Base-by-base conservation (phyloP, 495 filamentous ascomycete species). In the Penicillium egyptiacum region DNA sequence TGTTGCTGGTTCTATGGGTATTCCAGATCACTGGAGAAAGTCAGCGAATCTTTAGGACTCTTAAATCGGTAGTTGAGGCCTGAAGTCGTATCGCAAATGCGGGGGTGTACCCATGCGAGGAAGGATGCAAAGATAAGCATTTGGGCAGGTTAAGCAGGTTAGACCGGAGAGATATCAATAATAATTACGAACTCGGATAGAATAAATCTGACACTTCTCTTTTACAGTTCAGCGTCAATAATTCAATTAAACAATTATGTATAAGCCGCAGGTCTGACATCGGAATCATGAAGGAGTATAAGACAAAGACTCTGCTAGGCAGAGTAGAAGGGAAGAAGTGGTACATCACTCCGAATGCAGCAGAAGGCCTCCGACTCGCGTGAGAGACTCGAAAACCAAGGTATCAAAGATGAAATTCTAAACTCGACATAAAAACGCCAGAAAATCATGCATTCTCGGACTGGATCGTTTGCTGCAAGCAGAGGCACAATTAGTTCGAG, bases 381-480 rank as follows among this genome's bases (percentile, higher is more conserved):
- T 23, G 37, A 41, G 53, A 53, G 55, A 50, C 58, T 44, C 49
- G 50, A 43, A 50, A 53, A 52, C 46, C 61, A 71, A 62, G 65
- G 60, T 69, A 73, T 70, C 67, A 65, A 66, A 66, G 63, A 61
- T 67, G 65, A 64, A 61, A 60, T 59, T 74, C 69, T 75, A 75
- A 57, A 57, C 59, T 67, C 59, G 65, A 68, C 56, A 68, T 63
- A 61, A 9, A 68, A 70, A 66, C 63, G 62, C 66, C 59, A 65
- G 65, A 63, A 49, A 60, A 69, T 70, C 55, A 79, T 74, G 75
- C 69, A 66, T 74, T 77, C 63, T 79, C 76, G 30, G 76, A 70
- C 50, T 78, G 74, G 59, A 79, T 70, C 44, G 76, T 79, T 78
- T 77, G 74, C 76, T 79, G 47, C 31, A 45, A 4, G 55, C 16